Evolutionary conservation across 2,329 filamentous ascomycete genomes (phyloP), one percentile per base, ranked within the genome.

Genomic region (Purpureocillium lavendulum): DNA sequence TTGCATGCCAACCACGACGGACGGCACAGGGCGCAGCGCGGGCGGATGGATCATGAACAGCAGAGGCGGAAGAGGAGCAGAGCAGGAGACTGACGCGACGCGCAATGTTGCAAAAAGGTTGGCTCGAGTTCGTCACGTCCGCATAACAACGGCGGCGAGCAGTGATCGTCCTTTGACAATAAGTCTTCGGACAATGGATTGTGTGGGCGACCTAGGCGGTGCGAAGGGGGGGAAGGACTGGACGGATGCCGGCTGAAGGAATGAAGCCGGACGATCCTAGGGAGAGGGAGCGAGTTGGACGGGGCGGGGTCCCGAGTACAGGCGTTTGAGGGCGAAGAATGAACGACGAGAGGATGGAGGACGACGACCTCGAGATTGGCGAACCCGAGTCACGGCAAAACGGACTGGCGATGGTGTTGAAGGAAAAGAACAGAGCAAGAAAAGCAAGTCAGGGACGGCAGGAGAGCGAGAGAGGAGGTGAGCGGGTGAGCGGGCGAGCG

Each of bases 201-300:
- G 38, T 36, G 40, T 16, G 33, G 30, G 35, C 38, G 35, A 36
- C 29, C 42, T 36, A 35, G 36, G 26, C 18, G 33, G 21, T 35
- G 29, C 28, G 12, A 21, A 5, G 21, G 26, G 18, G 26, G 18
- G 10, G 15, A 62, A 60, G 49, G 60, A 62, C 53, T 53, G 64
- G 64, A 63, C 62, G 60, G 58, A 61, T 54, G 51, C 50, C 55
- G 45, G 53, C 50, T 49, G 45, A 57, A 57, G 51, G 54, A 55
- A 55, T 52, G 54, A 48, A 54, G 50, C 53, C 52, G 51, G 36
- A 44, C 44, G 46, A 51, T 54, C 49, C 35, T 58, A 53, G 49
- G 51, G 45, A 15, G 49, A 53, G 17, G 21, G 55, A 38, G 48
- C 50, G 18, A 49, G 39, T 26, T 10, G 21, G 21, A 10, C 10